Conservation (phyloP, 2,329 filamentous ascomycete species). For the Teratosphaeria nubilosa region DNA sequence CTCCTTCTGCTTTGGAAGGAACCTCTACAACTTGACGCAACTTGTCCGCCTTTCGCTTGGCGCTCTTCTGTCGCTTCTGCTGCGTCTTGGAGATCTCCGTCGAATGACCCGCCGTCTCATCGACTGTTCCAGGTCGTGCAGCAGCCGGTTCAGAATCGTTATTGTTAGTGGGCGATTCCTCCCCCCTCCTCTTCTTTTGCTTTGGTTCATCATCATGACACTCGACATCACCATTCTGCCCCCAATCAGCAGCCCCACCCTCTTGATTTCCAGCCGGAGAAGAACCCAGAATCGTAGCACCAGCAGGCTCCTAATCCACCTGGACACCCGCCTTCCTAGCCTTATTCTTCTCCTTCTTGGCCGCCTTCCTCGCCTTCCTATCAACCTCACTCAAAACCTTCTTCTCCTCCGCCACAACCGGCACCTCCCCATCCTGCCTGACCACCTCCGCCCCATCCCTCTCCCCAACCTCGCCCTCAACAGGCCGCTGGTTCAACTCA, state of each 20-base stretch:
- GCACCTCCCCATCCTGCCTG: slow-evolving; percentile 19
- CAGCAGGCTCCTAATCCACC: not conserved
- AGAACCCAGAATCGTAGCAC: not conserved
- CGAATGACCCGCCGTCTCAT: not conserved
- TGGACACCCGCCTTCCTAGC: not conserved
- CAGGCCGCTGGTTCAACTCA: slow-evolving; percentile 27
- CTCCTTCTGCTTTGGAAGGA: not conserved
- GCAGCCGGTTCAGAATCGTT: not conserved
- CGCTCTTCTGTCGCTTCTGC: not conserved
- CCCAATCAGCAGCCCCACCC: not conserved
- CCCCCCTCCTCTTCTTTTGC: not conserved
- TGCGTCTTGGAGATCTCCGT: not conserved
- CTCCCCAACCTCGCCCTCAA: slow-evolving; percentile 33
- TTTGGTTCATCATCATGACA: not conserved
- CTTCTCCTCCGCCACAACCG: slow-evolving; percentile 12
- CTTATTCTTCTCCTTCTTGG: slow-evolving; percentile 45
- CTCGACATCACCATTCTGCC: not conserved
- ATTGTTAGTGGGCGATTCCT: not conserved
- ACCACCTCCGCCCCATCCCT: slow-evolving; percentile 19
- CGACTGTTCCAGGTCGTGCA: not conserved
- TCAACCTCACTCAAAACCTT: slow-evolving; percentile 24
- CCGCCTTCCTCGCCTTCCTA: slow-evolving; percentile 44
- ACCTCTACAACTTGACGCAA: not conserved
- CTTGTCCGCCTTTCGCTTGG: not conserved
- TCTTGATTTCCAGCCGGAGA: not conserved